Evolutionary conservation across 345 rosid genomes (phyloP).

Genomic region (Erysimum cheiranthoides): DNA sequence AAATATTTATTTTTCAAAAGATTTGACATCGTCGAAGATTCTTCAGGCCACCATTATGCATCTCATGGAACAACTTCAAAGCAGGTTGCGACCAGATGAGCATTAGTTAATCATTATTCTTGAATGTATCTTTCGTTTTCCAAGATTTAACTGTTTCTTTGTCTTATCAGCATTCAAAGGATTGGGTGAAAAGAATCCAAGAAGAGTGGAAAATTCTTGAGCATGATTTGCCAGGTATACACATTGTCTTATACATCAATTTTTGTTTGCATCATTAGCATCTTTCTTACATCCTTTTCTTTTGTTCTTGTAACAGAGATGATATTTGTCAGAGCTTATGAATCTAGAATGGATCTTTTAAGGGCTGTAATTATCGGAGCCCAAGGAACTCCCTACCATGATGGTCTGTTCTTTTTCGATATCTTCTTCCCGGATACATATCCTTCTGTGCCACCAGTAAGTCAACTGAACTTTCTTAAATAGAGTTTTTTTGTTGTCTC

Average conservation of each 20-base stretch:
- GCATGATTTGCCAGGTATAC: conserved; percentile 86
- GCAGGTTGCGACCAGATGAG: conserved; percentile 54
- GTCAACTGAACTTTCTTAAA: conserved; percentile 31
- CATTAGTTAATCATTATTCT: conserved; percentile 19
- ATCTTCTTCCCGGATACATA: conserved; percentile 76
- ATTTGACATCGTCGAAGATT: conserved; percentile 80
- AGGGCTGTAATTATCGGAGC: conserved; percentile 95
- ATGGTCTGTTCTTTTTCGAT: conserved; percentile 94
- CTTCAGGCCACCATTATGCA: conserved; percentile 68
- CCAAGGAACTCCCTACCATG: conserved; percentile 94
- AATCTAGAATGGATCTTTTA: conserved; percentile 91
- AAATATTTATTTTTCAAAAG: conserved; percentile 65
- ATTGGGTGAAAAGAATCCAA: conserved; percentile 77
- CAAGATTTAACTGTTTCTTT: conserved; percentile 18
- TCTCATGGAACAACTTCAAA: conserved; percentile 46
- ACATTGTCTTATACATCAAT: background rate
- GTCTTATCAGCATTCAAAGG: conserved; percentile 59
- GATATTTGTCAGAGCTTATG: conserved; percentile 87
- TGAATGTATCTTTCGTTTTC: conserved; percentile 19
- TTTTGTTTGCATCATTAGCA: conserved; percentile 10
- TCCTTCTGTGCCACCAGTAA: conserved; percentile 82
- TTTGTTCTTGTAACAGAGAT: conserved; percentile 56
- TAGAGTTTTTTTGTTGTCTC: background rate
- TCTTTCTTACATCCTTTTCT: conserved; percentile 14
- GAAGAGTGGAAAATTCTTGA: conserved; percentile 90